Percentiles rank a stretch among this genome's conserved stretches.
These are phyloP conservation scores for Coemansia sp. DNA, from an alignment of 192 early-diverging fungal species.

Conservation along the genomic window DNA sequence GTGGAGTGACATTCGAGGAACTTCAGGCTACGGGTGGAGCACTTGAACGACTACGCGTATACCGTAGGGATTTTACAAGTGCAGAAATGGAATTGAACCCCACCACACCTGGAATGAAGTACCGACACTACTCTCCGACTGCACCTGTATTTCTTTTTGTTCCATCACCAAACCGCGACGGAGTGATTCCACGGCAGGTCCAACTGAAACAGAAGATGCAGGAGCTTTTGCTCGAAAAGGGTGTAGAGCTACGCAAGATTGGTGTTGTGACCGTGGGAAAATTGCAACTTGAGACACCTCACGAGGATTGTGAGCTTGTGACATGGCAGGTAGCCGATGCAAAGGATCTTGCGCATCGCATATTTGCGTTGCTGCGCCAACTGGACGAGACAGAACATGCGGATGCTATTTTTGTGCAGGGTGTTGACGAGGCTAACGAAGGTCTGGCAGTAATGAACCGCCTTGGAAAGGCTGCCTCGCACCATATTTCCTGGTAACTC, in stretches of 20 bases:
- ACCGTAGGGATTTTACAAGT: slow-evolving; percentile 74
- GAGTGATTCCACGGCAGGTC: no score
- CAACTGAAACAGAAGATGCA: slow-evolving; percentile 9
- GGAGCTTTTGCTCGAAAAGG: slow-evolving; percentile 5
- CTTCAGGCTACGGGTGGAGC: slow-evolving; percentile 59
- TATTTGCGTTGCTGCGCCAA: slow-evolving; percentile 78
- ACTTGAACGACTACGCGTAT: slow-evolving; percentile 71
- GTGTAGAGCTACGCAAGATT: not conserved
- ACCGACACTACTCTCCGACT: slow-evolving; percentile 94
- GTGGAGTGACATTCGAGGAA: slow-evolving; percentile 85
- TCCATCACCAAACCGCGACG: slow-evolving; percentile 3
- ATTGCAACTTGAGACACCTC: not conserved
- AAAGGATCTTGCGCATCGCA: slow-evolving; percentile 69
- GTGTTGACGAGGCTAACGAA: slow-evolving; percentile 80
- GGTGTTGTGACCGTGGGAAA: slow-evolving; percentile 16
- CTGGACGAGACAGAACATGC: slow-evolving; percentile 67
- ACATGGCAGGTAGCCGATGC: slow-evolving; percentile 46
- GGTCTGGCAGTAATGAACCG: slow-evolving; percentile 98
- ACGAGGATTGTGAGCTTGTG: slow-evolving; percentile 9
- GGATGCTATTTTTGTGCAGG: slow-evolving; percentile 84
- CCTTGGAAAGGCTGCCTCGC: slow-evolving; percentile 82
- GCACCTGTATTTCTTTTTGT: slow-evolving; percentile 79
- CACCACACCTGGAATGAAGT: slow-evolving; percentile 99
- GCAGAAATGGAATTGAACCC: slow-evolving; percentile 71
- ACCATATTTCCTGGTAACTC: slow-evolving; percentile 30